phyloP scores from a whole-genome alignment of 768 basidiomycete species.

The Lactarius pseudohatsudake region DNA sequence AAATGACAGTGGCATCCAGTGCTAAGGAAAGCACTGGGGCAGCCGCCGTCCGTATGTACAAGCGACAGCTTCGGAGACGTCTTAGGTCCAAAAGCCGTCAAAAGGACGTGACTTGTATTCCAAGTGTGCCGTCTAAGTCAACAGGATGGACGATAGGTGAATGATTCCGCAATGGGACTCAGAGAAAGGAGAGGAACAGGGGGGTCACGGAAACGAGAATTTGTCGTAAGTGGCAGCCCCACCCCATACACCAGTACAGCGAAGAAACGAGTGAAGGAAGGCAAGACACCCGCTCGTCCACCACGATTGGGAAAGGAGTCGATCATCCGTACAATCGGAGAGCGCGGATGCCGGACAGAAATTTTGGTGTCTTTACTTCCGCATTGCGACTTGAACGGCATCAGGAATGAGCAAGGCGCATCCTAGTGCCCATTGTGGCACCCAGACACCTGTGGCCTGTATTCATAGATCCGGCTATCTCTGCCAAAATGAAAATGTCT shows the following conservation, averaged over 20 bases:
- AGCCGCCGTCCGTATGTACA: background rate
- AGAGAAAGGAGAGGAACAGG: background rate
- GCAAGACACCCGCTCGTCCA: background rate
- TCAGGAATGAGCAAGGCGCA: background rate
- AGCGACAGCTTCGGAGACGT: background rate
- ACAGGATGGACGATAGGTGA: background rate
- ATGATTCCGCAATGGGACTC: background rate
- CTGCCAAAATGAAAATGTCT: too few species aligned
- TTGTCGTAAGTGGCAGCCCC: background rate
- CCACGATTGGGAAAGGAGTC: background rate
- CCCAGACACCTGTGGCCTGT: background rate
- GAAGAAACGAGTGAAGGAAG: background rate
- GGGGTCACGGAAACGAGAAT: background rate
- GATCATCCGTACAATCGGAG: background rate
- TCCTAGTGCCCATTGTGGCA: slow-evolving; percentile 1
- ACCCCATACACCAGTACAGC: too few species aligned
- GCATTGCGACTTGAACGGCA: background rate
- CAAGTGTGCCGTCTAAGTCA: background rate
- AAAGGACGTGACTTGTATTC: background rate
- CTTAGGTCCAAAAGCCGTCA: background rate
- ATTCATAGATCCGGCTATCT: background rate
- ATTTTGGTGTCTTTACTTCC: background rate
- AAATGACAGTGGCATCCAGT: background rate
- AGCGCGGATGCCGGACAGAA: background rate
- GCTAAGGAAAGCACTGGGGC: background rate